Percentiles rank a stretch among this genome's conserved stretches.
Evolutionary conservation across 768 basidiomycete species (phyloP).

Genomic region (Strobilomyces confusus): DNA sequence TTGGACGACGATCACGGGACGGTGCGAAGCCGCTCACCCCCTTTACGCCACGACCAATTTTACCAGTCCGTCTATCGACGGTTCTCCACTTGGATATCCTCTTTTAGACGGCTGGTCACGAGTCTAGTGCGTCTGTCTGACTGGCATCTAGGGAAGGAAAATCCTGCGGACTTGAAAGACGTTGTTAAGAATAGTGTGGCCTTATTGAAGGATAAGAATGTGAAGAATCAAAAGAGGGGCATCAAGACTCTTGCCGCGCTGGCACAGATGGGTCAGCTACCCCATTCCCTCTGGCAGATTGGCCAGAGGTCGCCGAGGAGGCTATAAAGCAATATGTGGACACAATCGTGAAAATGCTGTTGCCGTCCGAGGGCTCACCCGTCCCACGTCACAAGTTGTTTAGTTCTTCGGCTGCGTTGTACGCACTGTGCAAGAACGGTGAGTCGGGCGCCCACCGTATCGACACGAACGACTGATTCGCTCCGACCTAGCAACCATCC

Average conservation of each 20-base stretch:
- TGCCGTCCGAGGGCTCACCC: background rate
- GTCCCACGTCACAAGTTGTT: background rate
- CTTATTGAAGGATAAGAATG: background rate
- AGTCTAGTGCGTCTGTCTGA: background rate
- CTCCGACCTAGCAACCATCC: background rate
- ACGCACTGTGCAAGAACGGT: background rate
- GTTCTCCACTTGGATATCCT: no score
- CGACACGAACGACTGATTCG: background rate
- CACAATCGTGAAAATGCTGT: background rate
- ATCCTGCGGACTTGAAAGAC: background rate
- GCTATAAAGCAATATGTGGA: background rate
- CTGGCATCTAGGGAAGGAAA: background rate
- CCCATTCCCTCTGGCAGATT: background rate
- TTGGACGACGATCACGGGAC: no score
- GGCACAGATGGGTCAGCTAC: background rate
- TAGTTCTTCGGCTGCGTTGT: background rate
- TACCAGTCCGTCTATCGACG: no score
- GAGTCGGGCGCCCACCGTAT: background rate
- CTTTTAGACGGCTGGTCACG: no score
- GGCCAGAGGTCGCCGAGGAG: background rate
- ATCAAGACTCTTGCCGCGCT: background rate
- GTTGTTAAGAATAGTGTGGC: background rate
- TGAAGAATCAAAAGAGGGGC: background rate
- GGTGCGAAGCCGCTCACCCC: no score
- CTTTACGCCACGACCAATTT: no score